These are phyloP conservation scores for Zychaea mexicana DNA, from an alignment of 371 early-diverging fungal species.

Conservation along the genomic window DNA sequence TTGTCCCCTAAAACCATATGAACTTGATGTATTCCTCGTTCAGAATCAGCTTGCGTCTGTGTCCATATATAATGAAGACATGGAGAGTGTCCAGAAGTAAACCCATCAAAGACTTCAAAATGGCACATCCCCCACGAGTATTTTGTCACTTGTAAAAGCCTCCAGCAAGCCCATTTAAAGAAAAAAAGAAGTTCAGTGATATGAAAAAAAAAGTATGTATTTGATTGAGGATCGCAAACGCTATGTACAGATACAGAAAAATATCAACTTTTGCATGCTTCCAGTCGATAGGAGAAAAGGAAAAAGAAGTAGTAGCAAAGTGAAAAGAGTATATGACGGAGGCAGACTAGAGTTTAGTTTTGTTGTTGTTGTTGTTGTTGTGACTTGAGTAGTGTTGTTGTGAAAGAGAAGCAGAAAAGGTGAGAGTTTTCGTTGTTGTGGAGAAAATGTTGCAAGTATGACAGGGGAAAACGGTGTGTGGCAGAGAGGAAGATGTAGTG, in stretches of 20 bases:
- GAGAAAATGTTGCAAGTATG: background rate
- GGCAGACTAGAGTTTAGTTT: background rate
- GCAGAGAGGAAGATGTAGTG: conserved; percentile 1
- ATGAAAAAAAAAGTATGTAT: background rate
- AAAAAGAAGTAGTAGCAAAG: background rate
- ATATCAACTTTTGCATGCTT: conserved; percentile 7
- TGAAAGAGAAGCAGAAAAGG: conserved; percentile 2
- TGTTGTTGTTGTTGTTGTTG: too few species aligned
- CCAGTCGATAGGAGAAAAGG: background rate
- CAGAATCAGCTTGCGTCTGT: too few species aligned
- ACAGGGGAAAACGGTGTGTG: too few species aligned
- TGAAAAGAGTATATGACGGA: conserved; percentile 5
- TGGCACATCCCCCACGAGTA: too few species aligned
- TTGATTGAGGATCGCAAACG: background rate
- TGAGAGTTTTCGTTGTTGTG: background rate
- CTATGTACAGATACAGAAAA: conserved; percentile 21
- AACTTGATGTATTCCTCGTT: too few species aligned
- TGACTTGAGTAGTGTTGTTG: too few species aligned
- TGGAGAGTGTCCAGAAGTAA: too few species aligned
- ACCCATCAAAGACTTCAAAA: too few species aligned
- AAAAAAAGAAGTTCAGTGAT: background rate
- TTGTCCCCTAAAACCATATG: too few species aligned
- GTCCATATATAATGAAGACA: too few species aligned
- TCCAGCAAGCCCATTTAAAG: too few species aligned
- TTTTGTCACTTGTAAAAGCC: too few species aligned